Base-by-base conservation (phyloP, 1,284 basidiomycete genomes). In the Gymnopus androsaceus region DNA sequence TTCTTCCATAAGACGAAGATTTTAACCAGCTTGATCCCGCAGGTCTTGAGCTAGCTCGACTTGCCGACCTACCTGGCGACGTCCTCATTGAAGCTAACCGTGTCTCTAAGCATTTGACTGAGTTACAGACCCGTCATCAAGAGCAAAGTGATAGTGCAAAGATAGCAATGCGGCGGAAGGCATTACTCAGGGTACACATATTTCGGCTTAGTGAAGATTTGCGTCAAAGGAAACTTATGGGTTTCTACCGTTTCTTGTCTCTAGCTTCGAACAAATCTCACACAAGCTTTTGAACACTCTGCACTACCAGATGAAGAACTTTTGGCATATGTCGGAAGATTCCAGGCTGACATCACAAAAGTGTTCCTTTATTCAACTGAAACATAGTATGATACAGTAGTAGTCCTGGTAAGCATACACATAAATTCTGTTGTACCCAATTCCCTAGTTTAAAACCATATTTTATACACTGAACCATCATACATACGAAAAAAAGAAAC, bases 11-110 rank as follows among this genome's bases (percentile, higher is more conserved):
- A 21, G 53, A 9, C 19, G 46, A 79, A 93, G 94, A 1, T 74
- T 96, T 11, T 89, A 95, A 62, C 80, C 95, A 21, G 93, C 94
- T 12, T 81, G 83, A 25, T 40, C 23, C 54, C 17, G 19, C 47
- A 80, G 94, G 94, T 1, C 75, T 97, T 9, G 90, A 95, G 62
- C 80, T 95, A 23, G 93, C 94, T 14, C 82, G 83, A 45, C 79
- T 95, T 1, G 93, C 92, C 0, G 88, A 94, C 65, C 75, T 97
- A 0, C 94, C 94, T 0, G 61, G 69, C 0, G 80, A 88, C 44
- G 83, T 94, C 6, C 67, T 93, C 45, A 60, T 64, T 1, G 85
- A 87, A 66, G 87, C 82, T 5, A 78, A 72, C 56, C 74, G 82
- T 54, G 82, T 93, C 0, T 82, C 92, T 1, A 73, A 73, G 11